Conservation (phyloP, 2,329 filamentous ascomycete genomes). For the Aspergillus sp. region DNA sequence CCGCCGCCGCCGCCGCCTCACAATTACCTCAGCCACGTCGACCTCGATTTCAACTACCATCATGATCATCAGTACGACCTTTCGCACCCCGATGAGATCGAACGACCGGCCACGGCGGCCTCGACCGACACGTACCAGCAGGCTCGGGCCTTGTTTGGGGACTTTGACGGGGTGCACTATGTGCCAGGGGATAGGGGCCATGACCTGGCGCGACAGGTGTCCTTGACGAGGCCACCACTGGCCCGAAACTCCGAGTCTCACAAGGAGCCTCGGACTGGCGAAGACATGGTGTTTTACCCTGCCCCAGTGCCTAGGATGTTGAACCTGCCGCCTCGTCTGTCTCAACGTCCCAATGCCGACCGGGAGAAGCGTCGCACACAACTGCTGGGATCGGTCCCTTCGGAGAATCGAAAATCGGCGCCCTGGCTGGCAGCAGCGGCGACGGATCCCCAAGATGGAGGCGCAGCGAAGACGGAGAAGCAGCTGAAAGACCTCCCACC, state of each 20-base stretch:
- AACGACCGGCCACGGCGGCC: slow-evolving; percentile 39
- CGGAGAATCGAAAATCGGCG: slow-evolving; percentile 54
- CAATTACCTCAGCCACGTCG: not conserved
- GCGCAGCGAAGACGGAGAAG: slow-evolving; percentile 21
- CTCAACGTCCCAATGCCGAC: slow-evolving; percentile 65
- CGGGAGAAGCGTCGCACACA: slow-evolving; percentile 73
- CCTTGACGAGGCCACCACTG: slow-evolving; percentile 41
- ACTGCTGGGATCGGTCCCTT: slow-evolving; percentile 63
- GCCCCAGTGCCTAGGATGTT: slow-evolving; percentile 92
- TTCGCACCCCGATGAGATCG: slow-evolving; percentile 17
- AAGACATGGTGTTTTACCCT: slow-evolving; percentile 91
- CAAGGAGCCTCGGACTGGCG: slow-evolving; percentile 55
- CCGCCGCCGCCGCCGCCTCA: slow-evolving; percentile 8
- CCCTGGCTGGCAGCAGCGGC: slow-evolving; percentile 36
- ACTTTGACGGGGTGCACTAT: slow-evolving; percentile 53
- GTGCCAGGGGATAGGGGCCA: slow-evolving; percentile 27
- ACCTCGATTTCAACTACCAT: slow-evolving; percentile 8
- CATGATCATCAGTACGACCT: slow-evolving; percentile 20
- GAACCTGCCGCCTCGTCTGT: slow-evolving; percentile 85
- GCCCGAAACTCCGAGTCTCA: slow-evolving; percentile 39
- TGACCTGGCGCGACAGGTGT: slow-evolving; percentile 31
- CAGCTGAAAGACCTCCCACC: slow-evolving; percentile 64
- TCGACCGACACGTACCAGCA: slow-evolving; percentile 50
- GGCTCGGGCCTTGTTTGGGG: slow-evolving; percentile 43
- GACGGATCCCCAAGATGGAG: slow-evolving; percentile 17